Evolutionary conservation across 495 filamentous ascomycete genomes (phyloP).

Genomic region (Trichoderma gamsii): DNA sequence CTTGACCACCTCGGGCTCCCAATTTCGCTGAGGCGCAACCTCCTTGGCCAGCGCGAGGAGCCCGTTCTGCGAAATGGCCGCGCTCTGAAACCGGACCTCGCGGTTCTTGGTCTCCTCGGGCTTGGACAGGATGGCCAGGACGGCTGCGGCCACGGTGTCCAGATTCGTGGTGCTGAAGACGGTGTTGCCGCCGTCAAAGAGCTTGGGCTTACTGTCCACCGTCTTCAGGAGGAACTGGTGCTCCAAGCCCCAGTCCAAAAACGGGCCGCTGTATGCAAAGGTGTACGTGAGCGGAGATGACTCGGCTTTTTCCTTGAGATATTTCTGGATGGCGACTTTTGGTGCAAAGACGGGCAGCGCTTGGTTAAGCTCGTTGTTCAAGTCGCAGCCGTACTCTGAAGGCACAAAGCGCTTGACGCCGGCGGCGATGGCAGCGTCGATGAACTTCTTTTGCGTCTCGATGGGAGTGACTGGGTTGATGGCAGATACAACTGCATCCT

Average conservation of each 20-base stretch:
- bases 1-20: conserved; percentile 13
- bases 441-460: conserved; percentile 31
- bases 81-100: conserved; percentile 25
- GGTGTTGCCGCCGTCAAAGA: conserved; percentile 27
- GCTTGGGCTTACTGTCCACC: conserved; percentile 11
- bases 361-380: conserved; percentile 27
- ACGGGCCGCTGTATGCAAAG: conserved; percentile 36
- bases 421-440: conserved; percentile 47
- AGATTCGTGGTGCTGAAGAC: conserved; percentile 27
- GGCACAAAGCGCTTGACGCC: conserved; percentile 50
- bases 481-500: conserved; percentile 45
- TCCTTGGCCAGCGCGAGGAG: conserved; percentile 24
- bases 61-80: conserved; percentile 25
- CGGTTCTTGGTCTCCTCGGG: conserved; percentile 30
- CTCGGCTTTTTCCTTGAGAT: conserved; percentile 35
- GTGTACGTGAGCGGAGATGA: conserved; percentile 41
- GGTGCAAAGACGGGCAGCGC: conserved; percentile 37
- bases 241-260: conserved; percentile 27
- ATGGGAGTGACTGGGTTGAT: conserved; percentile 19
- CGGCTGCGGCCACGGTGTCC: conserved; percentile 26
- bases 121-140: conserved; percentile 28
- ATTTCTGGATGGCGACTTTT: conserved; percentile 39
- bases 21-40: conserved; percentile 14
- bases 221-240: conserved; percentile 15
- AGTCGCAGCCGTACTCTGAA: conserved; percentile 49